A percentile compares a stretch with the other conserved stretches of the same genome.
These are phyloP conservation scores for Fusarium neocosmosporiellum DNA, from an alignment of 2,329 filamentous ascomycete genomes.

Conservation along the genomic window DNA sequence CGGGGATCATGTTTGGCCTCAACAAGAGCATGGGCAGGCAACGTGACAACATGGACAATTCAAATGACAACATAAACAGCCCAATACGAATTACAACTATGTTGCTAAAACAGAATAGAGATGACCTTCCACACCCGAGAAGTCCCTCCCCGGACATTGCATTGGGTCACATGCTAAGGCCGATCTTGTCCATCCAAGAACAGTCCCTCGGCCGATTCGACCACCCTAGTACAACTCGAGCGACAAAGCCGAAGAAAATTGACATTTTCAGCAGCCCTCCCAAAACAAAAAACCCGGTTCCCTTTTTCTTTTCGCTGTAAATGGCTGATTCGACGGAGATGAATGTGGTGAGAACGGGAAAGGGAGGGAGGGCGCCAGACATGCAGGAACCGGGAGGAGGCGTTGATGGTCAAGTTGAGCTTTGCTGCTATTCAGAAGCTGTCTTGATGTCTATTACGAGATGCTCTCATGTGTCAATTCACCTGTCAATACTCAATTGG, in stretches of 20 bases:
- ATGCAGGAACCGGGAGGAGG: conserved; percentile 29
- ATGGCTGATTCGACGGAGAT: not conserved
- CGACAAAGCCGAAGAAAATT: conserved; percentile 19
- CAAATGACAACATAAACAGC: not conserved
- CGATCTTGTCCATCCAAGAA: not conserved
- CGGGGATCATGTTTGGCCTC: not conserved
- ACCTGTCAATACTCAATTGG: not conserved
- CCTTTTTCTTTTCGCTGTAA: conserved; percentile 5
- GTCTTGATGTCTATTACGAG: not conserved
- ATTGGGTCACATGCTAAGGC: conserved; percentile 10
- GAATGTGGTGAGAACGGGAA: not conserved
- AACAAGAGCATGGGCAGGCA: not conserved
- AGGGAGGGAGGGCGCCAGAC: conserved; percentile 4
- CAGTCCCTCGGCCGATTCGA: conserved; percentile 18
- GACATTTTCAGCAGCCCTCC: not conserved
- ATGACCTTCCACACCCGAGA: not conserved
- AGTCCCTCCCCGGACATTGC: not conserved
- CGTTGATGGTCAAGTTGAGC: not conserved
- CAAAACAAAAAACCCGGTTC: conserved; percentile 10
- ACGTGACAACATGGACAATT: not conserved
- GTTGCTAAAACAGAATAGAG: not conserved
- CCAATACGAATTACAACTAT: not conserved
- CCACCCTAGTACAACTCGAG: conserved; percentile 20
- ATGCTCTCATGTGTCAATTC: not conserved
- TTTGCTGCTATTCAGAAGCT: not conserved